phyloP scores from a whole-genome alignment of 495 filamentous ascomycete species.

The Xylaria grammica region DNA sequence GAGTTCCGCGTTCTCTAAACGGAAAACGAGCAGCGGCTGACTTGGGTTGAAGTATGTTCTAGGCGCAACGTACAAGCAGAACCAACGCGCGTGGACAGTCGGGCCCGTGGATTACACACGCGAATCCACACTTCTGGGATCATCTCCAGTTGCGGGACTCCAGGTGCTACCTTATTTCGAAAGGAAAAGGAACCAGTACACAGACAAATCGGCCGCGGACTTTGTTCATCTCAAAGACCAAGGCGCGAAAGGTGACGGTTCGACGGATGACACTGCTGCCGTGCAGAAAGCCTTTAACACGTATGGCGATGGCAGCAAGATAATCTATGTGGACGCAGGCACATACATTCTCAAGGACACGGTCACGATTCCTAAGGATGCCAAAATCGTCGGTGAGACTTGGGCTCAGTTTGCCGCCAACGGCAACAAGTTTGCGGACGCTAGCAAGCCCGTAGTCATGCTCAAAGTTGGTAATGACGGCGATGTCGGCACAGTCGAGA shows the following conservation, averaged over 20 bases:
- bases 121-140: conserved; percentile 6
- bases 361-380: conserved; percentile 57
- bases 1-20: background rate
- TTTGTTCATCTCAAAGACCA: conserved; percentile 38
- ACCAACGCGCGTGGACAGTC: background rate
- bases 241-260: conserved; percentile 36
- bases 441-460: conserved; percentile 52
- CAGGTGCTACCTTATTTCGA: conserved; percentile 57
- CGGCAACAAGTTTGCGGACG: conserved; percentile 57
- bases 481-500: conserved; percentile 60
- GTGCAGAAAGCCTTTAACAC: conserved; percentile 28
- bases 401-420: conserved; percentile 51
- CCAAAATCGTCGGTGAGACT: conserved; percentile 50
- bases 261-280: conserved; percentile 38
- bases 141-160: conserved; percentile 4
- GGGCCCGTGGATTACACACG: conserved; percentile 10
- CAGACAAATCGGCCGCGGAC: conserved; percentile 45
- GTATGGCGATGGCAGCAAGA: conserved; percentile 41
- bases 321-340: conserved; percentile 71
- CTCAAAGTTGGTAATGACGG: conserved; percentile 57
- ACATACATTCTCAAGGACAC: conserved; percentile 48
- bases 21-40: background rate
- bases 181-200: conserved; percentile 72
- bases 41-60: background rate
- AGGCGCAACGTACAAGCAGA: conserved; percentile 1